These are phyloP conservation scores for Aspergillus brunneoviolaceus DNA, from an alignment of 2,329 filamentous ascomycete species.

Conservation along the genomic window DNA sequence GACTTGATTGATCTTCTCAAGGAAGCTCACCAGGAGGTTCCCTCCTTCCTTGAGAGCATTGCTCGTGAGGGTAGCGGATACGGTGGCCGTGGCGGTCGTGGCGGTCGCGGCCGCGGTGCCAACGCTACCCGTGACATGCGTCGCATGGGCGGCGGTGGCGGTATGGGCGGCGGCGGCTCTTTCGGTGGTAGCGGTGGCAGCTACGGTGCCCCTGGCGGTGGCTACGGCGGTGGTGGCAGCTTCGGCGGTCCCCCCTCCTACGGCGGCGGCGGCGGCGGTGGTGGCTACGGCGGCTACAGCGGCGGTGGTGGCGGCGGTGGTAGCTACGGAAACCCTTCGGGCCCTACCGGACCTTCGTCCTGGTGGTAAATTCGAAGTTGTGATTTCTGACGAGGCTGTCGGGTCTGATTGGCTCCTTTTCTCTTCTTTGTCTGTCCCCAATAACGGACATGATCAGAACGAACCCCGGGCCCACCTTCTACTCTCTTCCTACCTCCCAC, in stretches of 20 bases:
- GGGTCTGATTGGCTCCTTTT: constrained; percentile 39
- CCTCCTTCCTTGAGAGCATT: constrained; percentile 92
- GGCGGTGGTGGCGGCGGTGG: constrained; percentile 29
- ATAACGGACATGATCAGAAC: constrained; percentile 43
- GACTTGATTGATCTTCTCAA: constrained; percentile 97
- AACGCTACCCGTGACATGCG: constrained; percentile 84
- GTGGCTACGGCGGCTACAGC: constrained; percentile 38
- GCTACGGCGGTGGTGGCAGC: constrained; percentile 31
- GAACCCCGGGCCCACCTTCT: constrained; percentile 30
- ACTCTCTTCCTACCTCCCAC: constrained; percentile 21
- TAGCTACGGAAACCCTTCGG: constrained; percentile 41
- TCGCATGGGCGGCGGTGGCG: constrained; percentile 58
- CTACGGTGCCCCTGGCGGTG: constrained; percentile 31
- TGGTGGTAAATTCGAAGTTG: constrained; percentile 50
- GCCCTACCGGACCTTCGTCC: constrained; percentile 50
- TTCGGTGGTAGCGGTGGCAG: constrained; percentile 38
- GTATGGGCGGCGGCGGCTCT: constrained; percentile 38
- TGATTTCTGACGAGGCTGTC: constrained; percentile 43
- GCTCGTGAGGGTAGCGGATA: constrained; percentile 86
- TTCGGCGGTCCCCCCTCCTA: constrained; percentile 31
- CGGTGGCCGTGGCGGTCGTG: constrained; percentile 71
- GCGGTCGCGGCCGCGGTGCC: constrained; percentile 65
- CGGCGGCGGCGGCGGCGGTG: constrained; percentile 29
- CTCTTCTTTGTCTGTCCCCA: constrained; percentile 31
- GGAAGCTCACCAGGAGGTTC: constrained; percentile 97